Base-by-base conservation (phyloP, 352 stramenopile species). In the Phytophthora foliorum region DNA sequence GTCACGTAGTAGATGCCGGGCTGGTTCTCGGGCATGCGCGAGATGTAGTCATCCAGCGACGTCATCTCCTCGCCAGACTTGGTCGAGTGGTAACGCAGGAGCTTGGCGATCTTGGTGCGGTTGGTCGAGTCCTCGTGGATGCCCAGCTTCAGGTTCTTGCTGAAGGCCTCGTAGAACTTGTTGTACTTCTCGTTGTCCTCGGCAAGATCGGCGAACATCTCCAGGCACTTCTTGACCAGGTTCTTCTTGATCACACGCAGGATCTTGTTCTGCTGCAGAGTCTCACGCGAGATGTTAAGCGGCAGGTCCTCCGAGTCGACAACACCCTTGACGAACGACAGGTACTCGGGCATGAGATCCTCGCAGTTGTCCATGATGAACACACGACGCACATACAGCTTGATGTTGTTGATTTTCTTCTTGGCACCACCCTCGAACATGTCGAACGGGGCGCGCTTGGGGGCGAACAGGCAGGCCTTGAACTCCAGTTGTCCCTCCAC, bases 291-390 rank as follows among this genome's bases (percentile, higher is more conserved):
- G 79, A 99, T 99, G 92, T 99, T 99, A 14, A 99, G 88, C 39
- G 98, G 98, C 71, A 99, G 82, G 86, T 99, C 98, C 80, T 99
- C 98, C 60, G 92, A 99, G 82, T 99, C 98, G n/a, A 99, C 98
- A 54, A 99, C 96, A 86, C 98, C 98, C 91, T 99, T 99, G 61
- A 99, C 89, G 78, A 99, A 99, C 65, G 89, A 93, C 46, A 99
- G 86, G 90, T 98, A 99, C 83, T 99, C 97, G 27, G 98, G 98
- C 98, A 99, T 99, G 60, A 99, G 77, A 64, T 99, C 98, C 83
- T 99, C 97, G 79, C 98, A 99, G 90, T 99, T 99, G 90, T 99
- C 98, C 97, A 99, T 99, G 88, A 99, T 99, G 86, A 99, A 99
- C 62, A 99, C 98, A 73, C 98, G 93, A 81, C 98, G 94, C 74